Conservation (phyloP, 2,329 filamentous ascomycete species). For the Penicillium crustosum region DNA sequence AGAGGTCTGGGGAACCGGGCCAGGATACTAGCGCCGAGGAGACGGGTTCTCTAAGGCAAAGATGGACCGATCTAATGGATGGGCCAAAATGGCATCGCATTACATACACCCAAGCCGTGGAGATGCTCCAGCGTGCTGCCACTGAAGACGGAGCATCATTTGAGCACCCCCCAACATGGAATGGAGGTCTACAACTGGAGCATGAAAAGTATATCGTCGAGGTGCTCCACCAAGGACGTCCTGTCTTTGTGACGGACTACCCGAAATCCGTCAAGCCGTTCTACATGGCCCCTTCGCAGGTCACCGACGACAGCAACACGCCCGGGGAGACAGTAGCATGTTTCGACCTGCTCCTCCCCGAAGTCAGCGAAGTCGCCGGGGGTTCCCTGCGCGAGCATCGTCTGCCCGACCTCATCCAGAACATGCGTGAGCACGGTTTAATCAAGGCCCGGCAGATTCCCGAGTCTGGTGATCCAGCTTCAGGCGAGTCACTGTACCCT, state of each 20-base stretch:
- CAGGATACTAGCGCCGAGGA: conserved; percentile 32
- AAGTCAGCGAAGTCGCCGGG: conserved; percentile 81
- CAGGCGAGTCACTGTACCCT: conserved; percentile 33
- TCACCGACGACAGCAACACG: conserved; percentile 8
- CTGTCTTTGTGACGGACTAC: conserved; percentile 91
- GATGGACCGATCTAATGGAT: conserved; percentile 69
- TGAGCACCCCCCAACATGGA: conserved; percentile 67
- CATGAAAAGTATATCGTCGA: conserved; percentile 87
- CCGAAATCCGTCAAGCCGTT: conserved; percentile 89
- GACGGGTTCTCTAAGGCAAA: conserved; percentile 54
- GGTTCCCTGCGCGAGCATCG: conserved; percentile 88
- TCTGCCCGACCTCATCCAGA: conserved; percentile 62
- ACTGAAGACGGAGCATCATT: conserved; percentile 57
- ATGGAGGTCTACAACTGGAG: conserved; percentile 76
- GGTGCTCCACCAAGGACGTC: conserved; percentile 61
- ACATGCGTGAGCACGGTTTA: conserved; percentile 70
- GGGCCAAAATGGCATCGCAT: conserved; percentile 70
- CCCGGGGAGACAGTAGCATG: conserved; percentile 68
- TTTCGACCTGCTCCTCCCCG: conserved; percentile 85
- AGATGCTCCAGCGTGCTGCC: conserved; percentile 62
- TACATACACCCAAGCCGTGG: conserved; percentile 77
- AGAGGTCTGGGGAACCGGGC: conserved; percentile 45
- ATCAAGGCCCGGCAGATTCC: conserved; percentile 34
- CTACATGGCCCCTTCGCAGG: conserved; percentile 68
- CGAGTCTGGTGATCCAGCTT: conserved; percentile 19